Conservation (phyloP, 2,329 filamentous ascomycete species). For the Epichloe typhina region DNA sequence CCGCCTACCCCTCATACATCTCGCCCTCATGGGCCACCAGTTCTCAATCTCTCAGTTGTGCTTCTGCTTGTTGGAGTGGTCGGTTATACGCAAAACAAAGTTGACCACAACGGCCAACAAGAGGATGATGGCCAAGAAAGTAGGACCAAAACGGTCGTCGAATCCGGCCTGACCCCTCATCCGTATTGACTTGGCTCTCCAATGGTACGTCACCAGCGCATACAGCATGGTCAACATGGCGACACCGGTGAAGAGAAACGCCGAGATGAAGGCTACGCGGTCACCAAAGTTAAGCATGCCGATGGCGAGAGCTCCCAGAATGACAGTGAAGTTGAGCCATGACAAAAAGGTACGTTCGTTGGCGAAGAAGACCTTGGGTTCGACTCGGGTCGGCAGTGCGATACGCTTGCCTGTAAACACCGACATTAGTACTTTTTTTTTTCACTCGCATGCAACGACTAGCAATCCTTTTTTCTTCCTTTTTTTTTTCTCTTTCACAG, state of each 20-base stretch:
- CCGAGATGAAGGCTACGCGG: slow-evolving; percentile 82
- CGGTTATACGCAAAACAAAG: slow-evolving; percentile 66
- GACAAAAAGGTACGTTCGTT: slow-evolving; percentile 98
- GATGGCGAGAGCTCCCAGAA: slow-evolving; percentile 90
- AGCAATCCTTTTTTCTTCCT: neutral
- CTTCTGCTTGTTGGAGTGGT: slow-evolving; percentile 26
- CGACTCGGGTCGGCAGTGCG: slow-evolving; percentile 90
- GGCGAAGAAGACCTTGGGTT: slow-evolving; percentile 99
- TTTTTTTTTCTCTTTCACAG: neutral
- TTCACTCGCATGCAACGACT: neutral
- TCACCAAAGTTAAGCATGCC: slow-evolving; percentile 98
- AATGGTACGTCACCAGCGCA: slow-evolving; percentile 89
- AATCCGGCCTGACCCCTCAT: slow-evolving; percentile 88
- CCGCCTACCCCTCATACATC: neutral
- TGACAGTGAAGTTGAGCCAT: slow-evolving; percentile 99
- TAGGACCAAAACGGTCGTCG: slow-evolving; percentile 90
- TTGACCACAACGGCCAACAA: slow-evolving; percentile 88
- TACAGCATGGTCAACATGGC: slow-evolving; percentile 94
- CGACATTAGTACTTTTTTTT: slow-evolving; percentile 6
- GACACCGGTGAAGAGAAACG: slow-evolving; percentile 85
- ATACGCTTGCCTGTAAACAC: slow-evolving; percentile 77
- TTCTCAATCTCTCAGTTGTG: slow-evolving; percentile 7
- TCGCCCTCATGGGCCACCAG: neutral
- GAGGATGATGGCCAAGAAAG: slow-evolving; percentile 74
- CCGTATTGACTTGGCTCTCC: slow-evolving; percentile 86